Evolutionary conservation across 106 monocot genomes (phyloP).

Genomic region (Dendrobium catenatum): DNA sequence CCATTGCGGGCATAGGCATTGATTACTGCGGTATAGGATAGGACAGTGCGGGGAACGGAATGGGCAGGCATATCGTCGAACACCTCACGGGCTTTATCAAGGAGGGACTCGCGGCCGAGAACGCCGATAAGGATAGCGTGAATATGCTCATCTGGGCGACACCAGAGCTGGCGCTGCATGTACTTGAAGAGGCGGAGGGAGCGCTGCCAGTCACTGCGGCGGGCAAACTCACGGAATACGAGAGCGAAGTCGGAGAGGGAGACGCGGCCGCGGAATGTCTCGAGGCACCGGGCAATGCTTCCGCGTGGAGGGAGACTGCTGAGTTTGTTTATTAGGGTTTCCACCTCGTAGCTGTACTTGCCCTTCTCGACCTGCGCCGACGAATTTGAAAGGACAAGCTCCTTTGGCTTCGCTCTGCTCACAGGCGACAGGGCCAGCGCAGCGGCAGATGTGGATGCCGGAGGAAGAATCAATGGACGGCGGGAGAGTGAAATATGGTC

Average conservation of each 20-base stretch:
- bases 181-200: constrained; percentile 97
- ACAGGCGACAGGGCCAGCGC: neutral
- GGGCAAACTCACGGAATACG: constrained; percentile 85
- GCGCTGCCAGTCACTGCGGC: constrained; percentile 92
- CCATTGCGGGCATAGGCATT: constrained; percentile 75
- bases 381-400: constrained; percentile 51
- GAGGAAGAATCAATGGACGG: too few species aligned
- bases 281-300: constrained; percentile 89
- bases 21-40: constrained; percentile 85
- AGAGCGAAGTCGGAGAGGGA: constrained; percentile 81
- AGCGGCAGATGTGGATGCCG: neutral
- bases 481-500: neutral
- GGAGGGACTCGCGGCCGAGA: constrained; percentile 69
- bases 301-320: constrained; percentile 93
- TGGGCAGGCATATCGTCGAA: constrained; percentile 71
- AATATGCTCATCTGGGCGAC: constrained; percentile 94
- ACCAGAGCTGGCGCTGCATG: constrained; percentile 95
- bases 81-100: constrained; percentile 67
- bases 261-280: constrained; percentile 66
- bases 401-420: constrained; percentile 35
- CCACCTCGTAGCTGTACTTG: constrained; percentile 78
- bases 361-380: constrained; percentile 53
- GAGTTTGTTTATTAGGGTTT: constrained; percentile 81
- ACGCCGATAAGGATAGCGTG: constrained; percentile 83
- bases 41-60: constrained; percentile 51